Conservation (phyloP, 805 yeast genomes). For the Priceomyces fermenticarens region DNA sequence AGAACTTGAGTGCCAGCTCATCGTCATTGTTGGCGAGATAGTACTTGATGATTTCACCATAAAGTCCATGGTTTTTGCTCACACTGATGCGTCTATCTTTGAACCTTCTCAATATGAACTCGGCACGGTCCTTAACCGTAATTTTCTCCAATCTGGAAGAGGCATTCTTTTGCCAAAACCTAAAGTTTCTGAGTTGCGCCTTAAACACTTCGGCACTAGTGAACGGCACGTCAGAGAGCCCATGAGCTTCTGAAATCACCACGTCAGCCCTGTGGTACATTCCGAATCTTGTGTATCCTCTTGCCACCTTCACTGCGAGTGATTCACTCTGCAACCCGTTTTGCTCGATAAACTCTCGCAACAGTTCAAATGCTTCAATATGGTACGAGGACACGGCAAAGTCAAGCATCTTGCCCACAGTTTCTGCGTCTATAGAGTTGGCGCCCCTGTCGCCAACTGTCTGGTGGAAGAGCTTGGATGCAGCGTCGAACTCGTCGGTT, state of each 20-base stretch:
- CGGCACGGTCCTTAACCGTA: conserved; percentile 9
- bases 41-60: conserved; percentile 25
- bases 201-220: conserved; percentile 22
- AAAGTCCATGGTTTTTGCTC: conserved; percentile 11
- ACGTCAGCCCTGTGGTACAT: conserved; percentile 32
- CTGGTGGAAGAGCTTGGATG: conserved; percentile 22
- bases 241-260: conserved; percentile 29
- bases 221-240: conserved; percentile 25
- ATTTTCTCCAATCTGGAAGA: conserved; percentile 5
- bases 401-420: conserved; percentile 16
- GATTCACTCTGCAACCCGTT: conserved; percentile 18
- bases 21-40: conserved; percentile 14
- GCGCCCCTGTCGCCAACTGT: conserved; percentile 16
- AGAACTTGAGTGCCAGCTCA: conserved; percentile 17
- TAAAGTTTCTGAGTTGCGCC: conserved; percentile 27
- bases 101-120: conserved; percentile 10
- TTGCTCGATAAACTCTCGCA: conserved; percentile 16
- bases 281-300: conserved; percentile 26
- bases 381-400: conserved; percentile 20
- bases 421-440: conserved; percentile 11
- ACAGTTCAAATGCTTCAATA: conserved; percentile 15
- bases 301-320: conserved; percentile 24
- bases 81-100: conserved; percentile 10
- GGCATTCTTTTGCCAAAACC: conserved; percentile 22
- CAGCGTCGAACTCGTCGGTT: conserved; percentile 22